Conservation (phyloP, 2,329 filamentous ascomycete genomes). For the Pseudogymnoascus sp. region DNA sequence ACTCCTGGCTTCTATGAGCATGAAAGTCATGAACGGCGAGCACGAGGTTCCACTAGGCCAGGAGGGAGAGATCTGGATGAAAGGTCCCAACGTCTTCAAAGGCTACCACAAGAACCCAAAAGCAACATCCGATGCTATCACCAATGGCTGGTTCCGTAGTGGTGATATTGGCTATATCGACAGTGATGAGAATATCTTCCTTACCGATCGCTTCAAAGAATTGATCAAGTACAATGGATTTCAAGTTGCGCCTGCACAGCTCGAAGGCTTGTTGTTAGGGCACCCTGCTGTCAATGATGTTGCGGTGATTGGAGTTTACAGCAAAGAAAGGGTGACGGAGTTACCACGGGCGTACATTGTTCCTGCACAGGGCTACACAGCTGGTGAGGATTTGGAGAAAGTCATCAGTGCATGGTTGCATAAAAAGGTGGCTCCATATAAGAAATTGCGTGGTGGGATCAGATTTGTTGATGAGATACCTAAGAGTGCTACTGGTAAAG, state of each 20-base stretch:
- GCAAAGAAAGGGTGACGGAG: slow-evolving; percentile 32
- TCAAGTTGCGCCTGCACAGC: slow-evolving; percentile 41
- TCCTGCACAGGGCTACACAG: slow-evolving; percentile 19
- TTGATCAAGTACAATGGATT: slow-evolving; percentile 42
- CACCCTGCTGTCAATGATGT: slow-evolving; percentile 36
- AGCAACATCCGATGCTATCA: slow-evolving; percentile 23
- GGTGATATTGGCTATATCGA: slow-evolving; percentile 37
- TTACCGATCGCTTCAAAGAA: slow-evolving; percentile 27
- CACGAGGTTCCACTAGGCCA: not conserved
- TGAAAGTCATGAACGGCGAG: not conserved
- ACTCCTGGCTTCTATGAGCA: slow-evolving; percentile 38
- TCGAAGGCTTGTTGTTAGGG: slow-evolving; percentile 36
- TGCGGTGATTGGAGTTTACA: slow-evolving; percentile 34
- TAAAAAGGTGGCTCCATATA: slow-evolving; percentile 25
- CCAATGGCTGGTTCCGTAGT: slow-evolving; percentile 30
- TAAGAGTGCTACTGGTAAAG: slow-evolving; percentile 32
- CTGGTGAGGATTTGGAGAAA: slow-evolving; percentile 22
- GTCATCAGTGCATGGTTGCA: slow-evolving; percentile 27
- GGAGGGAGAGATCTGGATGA: slow-evolving; percentile 14
- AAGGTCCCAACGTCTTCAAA: slow-evolving; percentile 27
- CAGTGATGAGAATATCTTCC: slow-evolving; percentile 29
- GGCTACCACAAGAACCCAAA: slow-evolving; percentile 30
- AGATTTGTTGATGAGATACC: slow-evolving; percentile 30
- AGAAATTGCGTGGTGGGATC: slow-evolving; percentile 30
- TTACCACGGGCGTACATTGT: slow-evolving; percentile 36